These are phyloP conservation scores for Pseudonitzschia pungens DNA, from an alignment of 108 stramenopile species.

Conservation along the genomic window DNA sequence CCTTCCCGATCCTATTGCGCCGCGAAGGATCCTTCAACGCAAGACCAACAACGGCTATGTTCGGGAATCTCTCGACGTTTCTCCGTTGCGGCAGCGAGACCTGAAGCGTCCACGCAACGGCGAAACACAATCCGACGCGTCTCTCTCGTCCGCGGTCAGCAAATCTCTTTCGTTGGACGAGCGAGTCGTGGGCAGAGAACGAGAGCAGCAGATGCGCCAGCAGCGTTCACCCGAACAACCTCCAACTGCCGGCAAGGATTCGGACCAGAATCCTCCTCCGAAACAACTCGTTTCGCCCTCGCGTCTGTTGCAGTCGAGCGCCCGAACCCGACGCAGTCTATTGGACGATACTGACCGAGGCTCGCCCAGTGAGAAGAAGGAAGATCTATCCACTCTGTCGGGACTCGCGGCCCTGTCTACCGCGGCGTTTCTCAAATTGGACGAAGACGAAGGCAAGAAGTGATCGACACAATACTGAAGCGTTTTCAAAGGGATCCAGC, in stretches of 20 bases:
- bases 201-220: slow-evolving; percentile 3
- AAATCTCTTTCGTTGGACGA: slow-evolving; percentile 31
- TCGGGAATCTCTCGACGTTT: slow-evolving; percentile 25
- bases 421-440: slow-evolving; percentile 41
- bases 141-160: slow-evolving; percentile 25
- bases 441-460: slow-evolving; percentile 18
- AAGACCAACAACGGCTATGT: slow-evolving; percentile 19
- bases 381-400: slow-evolving; percentile 23
- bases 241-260: no score
- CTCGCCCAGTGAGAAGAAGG: slow-evolving; percentile 13
- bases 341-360: neutral
- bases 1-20: slow-evolving; percentile 4
- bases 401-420: slow-evolving; percentile 47
- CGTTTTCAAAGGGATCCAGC: neutral
- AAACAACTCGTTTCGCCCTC: slow-evolving; percentile 29
- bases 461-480: neutral
- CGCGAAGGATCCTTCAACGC: slow-evolving; percentile 9
- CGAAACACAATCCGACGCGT: slow-evolving; percentile 1
- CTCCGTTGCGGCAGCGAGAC: slow-evolving; percentile 35
- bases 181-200: slow-evolving; percentile 30
- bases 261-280: no score
- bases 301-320: slow-evolving; percentile 20
- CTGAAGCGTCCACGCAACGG: slow-evolving; percentile 34
- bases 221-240: neutral
- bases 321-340: neutral